Evolutionary conservation across 129 eudicot species (phyloP), one percentile per base, ranked within the genome.

Genomic region (Helianthus annuus): DNA sequence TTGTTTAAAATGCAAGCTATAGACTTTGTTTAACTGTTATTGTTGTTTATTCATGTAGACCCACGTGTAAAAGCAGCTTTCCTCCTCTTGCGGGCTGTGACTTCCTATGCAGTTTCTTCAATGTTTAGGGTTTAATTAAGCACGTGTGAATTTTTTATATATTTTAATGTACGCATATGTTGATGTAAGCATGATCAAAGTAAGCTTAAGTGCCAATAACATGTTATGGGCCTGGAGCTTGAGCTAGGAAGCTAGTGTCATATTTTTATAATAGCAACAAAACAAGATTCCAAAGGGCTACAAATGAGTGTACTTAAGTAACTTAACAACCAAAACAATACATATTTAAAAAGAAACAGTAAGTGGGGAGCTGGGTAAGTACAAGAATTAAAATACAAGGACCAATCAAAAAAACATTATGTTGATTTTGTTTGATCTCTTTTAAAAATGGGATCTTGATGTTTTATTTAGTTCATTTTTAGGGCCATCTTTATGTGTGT

Each of bases 1-100:
- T 29, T 68, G 45, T 48, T 67, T 5, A 42, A 27, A 27, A 27
- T 16, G 39, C 56, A 66, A 44, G 40, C 55, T 45, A 19, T 4
- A 66, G 52, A 64, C 36, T 64, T 64, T 12, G 1, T 65, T 65
- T 36, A 15, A 6, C 36, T 19, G 22, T 19, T 19, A 19, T 19
- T 62, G 48, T 24, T 67, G 55, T 42, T 44, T 65, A 44, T 24
- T 24, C 72, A 68, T n/a, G 45, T 46, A 19, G 22, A 19, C 22
- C 22, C 72, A 68, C 32, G 45, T 46, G 46, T 67, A 48, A 67
- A 67, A 67, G 22, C 71, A 67, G 6, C 29, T 48, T 48, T 67
- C 71, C 71, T 67, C 13, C 42, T 67, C 12, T 22, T 22, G 2
- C 57, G 71, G 57, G 64, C 13, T 27, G 64, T 29, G 40, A 59